Evolutionary conservation across 2,329 filamentous ascomycete species (phyloP).

Genomic region (Ustulina deusta): DNA sequence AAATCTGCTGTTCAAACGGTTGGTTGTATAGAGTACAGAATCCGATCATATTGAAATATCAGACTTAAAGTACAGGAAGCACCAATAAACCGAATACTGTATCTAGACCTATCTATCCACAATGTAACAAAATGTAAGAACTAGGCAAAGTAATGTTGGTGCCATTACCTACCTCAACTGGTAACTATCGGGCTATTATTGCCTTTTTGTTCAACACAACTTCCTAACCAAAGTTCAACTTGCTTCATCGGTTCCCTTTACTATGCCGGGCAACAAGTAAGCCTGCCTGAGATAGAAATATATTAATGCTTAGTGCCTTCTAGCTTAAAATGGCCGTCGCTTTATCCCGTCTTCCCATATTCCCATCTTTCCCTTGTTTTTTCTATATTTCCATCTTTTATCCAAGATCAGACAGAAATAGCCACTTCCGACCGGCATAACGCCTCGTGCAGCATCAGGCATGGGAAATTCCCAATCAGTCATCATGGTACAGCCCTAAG

Average conservation of each 20-base stretch:
- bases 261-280: not conserved
- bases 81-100: not conserved
- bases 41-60: not conserved
- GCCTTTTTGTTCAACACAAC: slow-evolving; percentile 6
- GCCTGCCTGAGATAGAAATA: not conserved
- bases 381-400: slow-evolving; percentile 1
- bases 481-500: slow-evolving; percentile 3
- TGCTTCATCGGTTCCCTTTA: slow-evolving; percentile 1
- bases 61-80: not conserved
- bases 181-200: not conserved
- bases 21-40: too few relatives aligned
- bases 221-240: slow-evolving; percentile 1
- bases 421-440: slow-evolving; percentile 8
- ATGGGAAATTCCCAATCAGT: slow-evolving; percentile 7
- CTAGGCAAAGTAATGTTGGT: not conserved
- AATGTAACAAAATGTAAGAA: too few relatives aligned
- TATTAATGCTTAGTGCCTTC: slow-evolving; percentile 3
- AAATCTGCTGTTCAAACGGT: slow-evolving; percentile 4
- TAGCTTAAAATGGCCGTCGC: not conserved
- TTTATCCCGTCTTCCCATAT: not conserved
- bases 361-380: not conserved
- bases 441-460: slow-evolving; percentile 7
- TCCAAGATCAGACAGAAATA: slow-evolving; percentile 12
- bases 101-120: slow-evolving; percentile 4
- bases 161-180: not conserved